A percentile compares a stretch with the other conserved stretches of the same genome.
These are phyloP conservation scores for Colletotrichum sp. DNA, from an alignment of 2,329 filamentous ascomycete genomes.

Conservation along the genomic window DNA sequence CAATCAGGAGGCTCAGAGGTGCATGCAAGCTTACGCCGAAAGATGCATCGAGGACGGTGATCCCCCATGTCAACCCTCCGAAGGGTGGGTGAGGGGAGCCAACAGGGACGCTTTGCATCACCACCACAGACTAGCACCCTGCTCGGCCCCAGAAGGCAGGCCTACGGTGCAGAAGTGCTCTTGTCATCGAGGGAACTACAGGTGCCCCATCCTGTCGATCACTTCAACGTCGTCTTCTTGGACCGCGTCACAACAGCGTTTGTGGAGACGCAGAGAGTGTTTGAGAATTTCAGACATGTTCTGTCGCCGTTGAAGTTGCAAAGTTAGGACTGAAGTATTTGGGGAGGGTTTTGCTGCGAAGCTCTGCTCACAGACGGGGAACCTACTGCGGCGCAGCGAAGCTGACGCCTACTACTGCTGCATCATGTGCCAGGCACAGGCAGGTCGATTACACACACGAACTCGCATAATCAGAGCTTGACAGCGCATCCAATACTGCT, in stretches of 20 bases:
- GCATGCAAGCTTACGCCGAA: constrained; percentile 6
- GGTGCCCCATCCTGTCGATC: background rate
- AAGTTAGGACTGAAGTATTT: background rate
- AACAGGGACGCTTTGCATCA: constrained; percentile 12
- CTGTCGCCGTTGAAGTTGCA: constrained; percentile 2
- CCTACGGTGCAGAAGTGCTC: background rate
- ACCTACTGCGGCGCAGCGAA: background rate
- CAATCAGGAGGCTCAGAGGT: background rate
- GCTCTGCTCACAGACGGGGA: background rate
- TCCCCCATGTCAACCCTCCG: constrained; percentile 4
- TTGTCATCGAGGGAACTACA: background rate
- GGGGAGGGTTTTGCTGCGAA: background rate
- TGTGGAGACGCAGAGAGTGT: background rate
- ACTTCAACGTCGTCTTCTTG: background rate
- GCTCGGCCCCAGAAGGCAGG: background rate
- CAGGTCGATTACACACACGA: background rate
- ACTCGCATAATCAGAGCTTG: background rate
- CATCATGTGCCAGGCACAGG: background rate
- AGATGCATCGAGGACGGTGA: constrained; percentile 16
- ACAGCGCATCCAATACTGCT: background rate
- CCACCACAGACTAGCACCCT: background rate
- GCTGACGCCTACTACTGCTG: background rate
- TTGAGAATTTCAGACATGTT: background rate
- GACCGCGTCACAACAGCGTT: constrained; percentile 4
- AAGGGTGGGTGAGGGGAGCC: background rate